Conservation (phyloP, 2,329 filamentous ascomycete species). For the Exophiala xenobiotica region DNA sequence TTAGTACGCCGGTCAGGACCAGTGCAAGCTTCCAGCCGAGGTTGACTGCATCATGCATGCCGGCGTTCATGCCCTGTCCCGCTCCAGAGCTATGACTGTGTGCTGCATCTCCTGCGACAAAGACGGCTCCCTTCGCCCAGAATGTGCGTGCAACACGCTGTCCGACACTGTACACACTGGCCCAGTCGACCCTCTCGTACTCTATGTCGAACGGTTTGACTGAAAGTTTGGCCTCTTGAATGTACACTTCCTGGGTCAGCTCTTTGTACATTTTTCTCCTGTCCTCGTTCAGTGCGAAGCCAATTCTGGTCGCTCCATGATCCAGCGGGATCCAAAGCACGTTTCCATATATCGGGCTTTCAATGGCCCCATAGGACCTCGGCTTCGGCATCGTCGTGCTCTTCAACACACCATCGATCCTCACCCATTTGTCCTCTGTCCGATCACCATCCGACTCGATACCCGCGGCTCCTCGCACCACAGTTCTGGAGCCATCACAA, state of each 20-base stretch:
- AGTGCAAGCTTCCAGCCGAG: constrained; percentile 30
- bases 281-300: constrained; percentile 52
- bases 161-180: constrained; percentile 46
- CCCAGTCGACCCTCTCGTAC: constrained; percentile 46
- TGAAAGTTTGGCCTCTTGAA: constrained; percentile 41
- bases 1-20: constrained; percentile 27
- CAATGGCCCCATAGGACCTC: constrained; percentile 51
- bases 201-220: constrained; percentile 42
- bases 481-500: constrained; percentile 52
- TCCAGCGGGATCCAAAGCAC: constrained; percentile 57
- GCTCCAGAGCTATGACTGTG: constrained; percentile 30
- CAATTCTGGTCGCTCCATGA: constrained; percentile 54
- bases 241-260: constrained; percentile 39
- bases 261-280: constrained; percentile 38
- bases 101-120: constrained; percentile 27
- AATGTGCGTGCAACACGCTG: constrained; percentile 38
- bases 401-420: constrained; percentile 52
- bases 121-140: constrained; percentile 25
- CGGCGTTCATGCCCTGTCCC: constrained; percentile 31
- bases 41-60: constrained; percentile 30
- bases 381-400: constrained; percentile 50
- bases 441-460: constrained; percentile 53
- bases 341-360: constrained; percentile 54
- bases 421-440: constrained; percentile 54
- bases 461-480: constrained; percentile 47